Evolutionary conservation across 148 eudicot genomes (phyloP).

Genomic region (Amaranthus cruentus): DNA sequence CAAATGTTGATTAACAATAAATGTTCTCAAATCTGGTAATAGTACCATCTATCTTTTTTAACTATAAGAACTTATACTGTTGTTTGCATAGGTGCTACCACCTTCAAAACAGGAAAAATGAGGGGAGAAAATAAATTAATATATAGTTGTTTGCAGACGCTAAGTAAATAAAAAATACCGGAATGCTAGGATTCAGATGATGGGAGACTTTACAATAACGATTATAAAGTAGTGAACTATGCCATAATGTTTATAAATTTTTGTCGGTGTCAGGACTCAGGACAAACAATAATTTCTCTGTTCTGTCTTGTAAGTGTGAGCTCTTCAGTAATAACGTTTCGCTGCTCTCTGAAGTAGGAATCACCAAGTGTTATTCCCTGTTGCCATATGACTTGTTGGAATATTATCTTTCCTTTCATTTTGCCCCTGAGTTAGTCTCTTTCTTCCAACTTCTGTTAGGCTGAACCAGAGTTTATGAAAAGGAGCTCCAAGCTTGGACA

Average conservation of each 20-base stretch:
- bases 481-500: neutral
- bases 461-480: slow-evolving; percentile 4
- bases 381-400: neutral
- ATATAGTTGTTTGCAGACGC: neutral
- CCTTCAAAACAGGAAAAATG: neutral
- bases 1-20: neutral
- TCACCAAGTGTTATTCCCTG: neutral
- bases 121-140: neutral
- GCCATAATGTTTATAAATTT: neutral
- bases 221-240: neutral
- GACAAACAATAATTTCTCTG: neutral
- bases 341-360: neutral
- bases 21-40: neutral
- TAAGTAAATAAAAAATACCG: neutral
- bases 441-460: neutral
- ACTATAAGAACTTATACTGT: neutral
- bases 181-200: too few relatives aligned
- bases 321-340: neutral
- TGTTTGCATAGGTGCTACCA: too few relatives aligned
- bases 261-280: neutral
- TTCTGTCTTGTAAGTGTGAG: neutral
- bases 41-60: neutral
- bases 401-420: slow-evolving; percentile 6
- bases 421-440: slow-evolving; percentile 10
- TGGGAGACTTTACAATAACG: neutral